Evolutionary conservation across 345 rosid genomes (phyloP).

Genomic region (Citrus glauca): DNA sequence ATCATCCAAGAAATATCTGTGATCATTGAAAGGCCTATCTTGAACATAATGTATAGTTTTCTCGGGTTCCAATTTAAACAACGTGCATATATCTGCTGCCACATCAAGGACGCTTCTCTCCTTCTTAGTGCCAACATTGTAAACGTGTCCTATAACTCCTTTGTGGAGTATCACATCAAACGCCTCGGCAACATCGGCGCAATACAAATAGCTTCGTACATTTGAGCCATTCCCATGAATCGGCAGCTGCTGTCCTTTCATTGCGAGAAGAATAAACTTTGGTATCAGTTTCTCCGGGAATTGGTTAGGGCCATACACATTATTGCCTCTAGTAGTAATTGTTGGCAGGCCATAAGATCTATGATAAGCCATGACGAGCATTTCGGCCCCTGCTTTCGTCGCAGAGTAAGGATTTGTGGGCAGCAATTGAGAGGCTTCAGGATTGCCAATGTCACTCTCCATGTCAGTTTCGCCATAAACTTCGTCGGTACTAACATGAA

Average conservation of each 20-base stretch:
- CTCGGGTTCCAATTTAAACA: conserved; percentile 35
- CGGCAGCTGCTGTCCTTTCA: conserved; percentile 52
- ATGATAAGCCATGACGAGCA: conserved; percentile 68
- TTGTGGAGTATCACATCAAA: conserved; percentile 63
- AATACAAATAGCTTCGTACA: conserved; percentile 57
- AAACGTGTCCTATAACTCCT: conserved; percentile 59
- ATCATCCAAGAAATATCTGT: conserved; percentile 61
- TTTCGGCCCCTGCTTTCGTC: conserved; percentile 66
- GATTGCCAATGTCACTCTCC: conserved; percentile 56
- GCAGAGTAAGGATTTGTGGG: conserved; percentile 74
- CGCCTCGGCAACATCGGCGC: conserved; percentile 65
- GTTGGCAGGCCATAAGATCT: conserved; percentile 55
- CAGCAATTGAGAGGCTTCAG: conserved; percentile 61
- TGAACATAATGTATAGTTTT: conserved; percentile 41
- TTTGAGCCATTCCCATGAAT: conserved; percentile 66
- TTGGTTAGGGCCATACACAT: conserved; percentile 66
- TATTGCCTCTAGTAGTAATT: conserved; percentile 62
- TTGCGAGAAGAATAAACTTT: conserved; percentile 54
- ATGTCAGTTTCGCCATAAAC: conserved; percentile 65
- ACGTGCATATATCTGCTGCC: conserved; percentile 53
- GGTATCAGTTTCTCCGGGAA: conserved; percentile 66
- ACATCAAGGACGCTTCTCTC: conserved; percentile 60
- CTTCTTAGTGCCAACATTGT: conserved; percentile 55
- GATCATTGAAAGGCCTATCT: conserved; percentile 63
- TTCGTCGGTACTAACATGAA: conserved; percentile 69